These are phyloP conservation scores for Fusarium napiforme DNA, from an alignment of 2,329 filamentous ascomycete genomes.

Conservation along the genomic window DNA sequence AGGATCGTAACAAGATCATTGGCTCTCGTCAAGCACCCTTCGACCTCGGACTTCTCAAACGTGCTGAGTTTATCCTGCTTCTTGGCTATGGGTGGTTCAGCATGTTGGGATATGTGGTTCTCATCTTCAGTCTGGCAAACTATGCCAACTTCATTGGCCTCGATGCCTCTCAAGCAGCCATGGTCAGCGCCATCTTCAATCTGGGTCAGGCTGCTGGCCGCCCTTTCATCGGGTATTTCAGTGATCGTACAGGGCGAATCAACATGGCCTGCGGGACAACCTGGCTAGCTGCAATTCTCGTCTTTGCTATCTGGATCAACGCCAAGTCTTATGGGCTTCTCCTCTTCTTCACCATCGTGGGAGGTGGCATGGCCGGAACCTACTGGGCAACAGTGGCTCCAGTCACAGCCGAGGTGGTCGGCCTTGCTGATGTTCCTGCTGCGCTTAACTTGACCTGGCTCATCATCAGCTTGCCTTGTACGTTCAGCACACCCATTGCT, in stretches of 20 bases:
- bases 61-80: constrained; percentile 71
- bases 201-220: constrained; percentile 74
- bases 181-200: constrained; percentile 80
- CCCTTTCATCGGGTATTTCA: constrained; percentile 77
- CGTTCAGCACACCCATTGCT: constrained; percentile 74
- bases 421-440: constrained; percentile 74
- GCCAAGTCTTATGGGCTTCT: constrained; percentile 71
- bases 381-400: constrained; percentile 78
- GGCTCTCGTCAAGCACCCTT: constrained; percentile 75
- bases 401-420: constrained; percentile 79
- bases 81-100: constrained; percentile 76
- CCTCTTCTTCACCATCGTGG: constrained; percentile 76
- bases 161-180: constrained; percentile 71
- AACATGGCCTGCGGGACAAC: constrained; percentile 77
- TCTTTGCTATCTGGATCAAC: constrained; percentile 79
- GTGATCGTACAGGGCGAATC: constrained; percentile 75
- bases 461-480: constrained; percentile 74
- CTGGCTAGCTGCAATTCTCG: constrained; percentile 70
- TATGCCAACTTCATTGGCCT: constrained; percentile 77
- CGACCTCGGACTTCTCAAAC: constrained; percentile 69
- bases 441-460: constrained; percentile 78
- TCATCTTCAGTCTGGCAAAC: constrained; percentile 81
- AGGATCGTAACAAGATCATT: constrained; percentile 77
- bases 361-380: constrained; percentile 76
- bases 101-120: constrained; percentile 78